phyloP scores from a whole-genome alignment of 495 filamentous ascomycete genomes.

The Lepraria neglecta region DNA sequence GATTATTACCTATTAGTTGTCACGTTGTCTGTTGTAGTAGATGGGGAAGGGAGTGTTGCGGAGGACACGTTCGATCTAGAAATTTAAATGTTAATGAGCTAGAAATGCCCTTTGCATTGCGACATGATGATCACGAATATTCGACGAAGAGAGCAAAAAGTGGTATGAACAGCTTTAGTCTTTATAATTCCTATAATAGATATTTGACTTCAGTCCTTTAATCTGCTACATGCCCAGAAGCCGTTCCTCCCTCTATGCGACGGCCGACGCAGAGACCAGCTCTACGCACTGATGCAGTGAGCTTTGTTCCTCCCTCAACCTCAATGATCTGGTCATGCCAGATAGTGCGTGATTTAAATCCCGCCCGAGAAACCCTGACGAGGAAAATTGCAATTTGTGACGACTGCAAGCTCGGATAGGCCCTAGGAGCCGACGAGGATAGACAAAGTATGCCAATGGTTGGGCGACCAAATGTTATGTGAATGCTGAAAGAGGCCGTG shows the following conservation, averaged over 20 bases:
- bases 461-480: constrained; percentile 3
- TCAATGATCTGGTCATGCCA: background rate
- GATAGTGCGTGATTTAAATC: background rate
- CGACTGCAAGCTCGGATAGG: background rate
- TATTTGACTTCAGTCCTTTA: background rate
- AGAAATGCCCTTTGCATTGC: too few species aligned
- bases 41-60: too few species aligned
- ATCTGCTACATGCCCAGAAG: constrained; percentile 7
- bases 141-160: too few species aligned
- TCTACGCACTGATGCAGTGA: background rate
- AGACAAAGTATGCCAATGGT: background rate
- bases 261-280: constrained; percentile 1
- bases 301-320: background rate
- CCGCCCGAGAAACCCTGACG: background rate
- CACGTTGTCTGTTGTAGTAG: too few species aligned
- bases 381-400: background rate
- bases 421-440: background rate
- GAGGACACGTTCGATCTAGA: too few species aligned
- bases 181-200: too few species aligned
- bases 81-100: too few species aligned
- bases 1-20: too few species aligned
- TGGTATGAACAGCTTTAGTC: too few species aligned
- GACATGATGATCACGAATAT: too few species aligned
- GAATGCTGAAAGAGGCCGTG: background rate
- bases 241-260: background rate